Base-by-base conservation (phyloP, 2,329 filamentous ascomycete genomes). In the Ascochyta viciae-villosae region DNA sequence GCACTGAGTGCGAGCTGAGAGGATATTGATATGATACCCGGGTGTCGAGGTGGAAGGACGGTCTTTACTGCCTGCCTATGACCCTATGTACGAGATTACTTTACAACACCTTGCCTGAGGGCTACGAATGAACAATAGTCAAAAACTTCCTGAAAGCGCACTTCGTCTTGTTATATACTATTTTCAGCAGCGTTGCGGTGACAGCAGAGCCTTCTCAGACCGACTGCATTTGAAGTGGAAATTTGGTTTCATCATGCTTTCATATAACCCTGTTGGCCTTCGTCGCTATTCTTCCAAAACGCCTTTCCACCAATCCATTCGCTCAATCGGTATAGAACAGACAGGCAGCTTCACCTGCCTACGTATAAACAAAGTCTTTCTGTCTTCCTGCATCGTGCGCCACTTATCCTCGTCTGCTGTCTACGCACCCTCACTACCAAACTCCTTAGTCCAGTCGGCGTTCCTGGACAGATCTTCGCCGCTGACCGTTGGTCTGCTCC, bases 381-480 rank as follows among this genome's bases (percentile, higher is more conserved):
- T 13, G 22, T 26, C 27, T 23, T 22, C 16, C 16, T 16, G 40
- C 40, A 31, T 2, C 9, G 2, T 7, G 7, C 6, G 13, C 16
- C 22, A 3, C 8, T 9, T 23, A 6, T 16, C 27, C 12, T 23
- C 34, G 16, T 35, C 9, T 33, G 13, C 22, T 31, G 7, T 40
- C 58, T 74, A 87, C 45, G 84, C 85, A 16, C 94, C 94, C 75
- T 97, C 94, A 73, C 92, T 96, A 53, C 94, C 94, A 78, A 98
- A 98, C 78, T 98, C 93, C 69, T 89, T 85, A 9, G 95, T 99
- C 95, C 95, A 99, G 40, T 97, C 92, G 42, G 90, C 83, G 75
- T 94, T 97, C 70, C 86, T 85, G 64, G 87, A 84, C 41, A 99
- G 83, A 73, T 99, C 96, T 46, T 92, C 92, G 46, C 85, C 83